Evolutionary conservation across 768 basidiomycete genomes (phyloP), one percentile per base, ranked within the genome.

Genomic region (Pholiota microspora): DNA sequence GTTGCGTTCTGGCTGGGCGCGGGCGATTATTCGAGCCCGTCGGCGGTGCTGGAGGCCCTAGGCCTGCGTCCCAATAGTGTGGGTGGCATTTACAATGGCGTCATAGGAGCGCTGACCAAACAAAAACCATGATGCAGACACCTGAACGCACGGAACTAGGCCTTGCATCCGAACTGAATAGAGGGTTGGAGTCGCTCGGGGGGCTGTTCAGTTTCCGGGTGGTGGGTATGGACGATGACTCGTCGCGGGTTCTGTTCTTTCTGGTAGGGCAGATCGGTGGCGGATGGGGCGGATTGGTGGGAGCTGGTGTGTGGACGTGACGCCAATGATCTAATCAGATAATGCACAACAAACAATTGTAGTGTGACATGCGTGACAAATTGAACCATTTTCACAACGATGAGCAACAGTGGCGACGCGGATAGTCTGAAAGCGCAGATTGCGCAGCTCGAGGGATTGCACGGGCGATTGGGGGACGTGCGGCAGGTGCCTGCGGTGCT

Each of bases 1-100:
- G 64, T 81, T 21, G 79, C 72, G 3, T 45, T 85, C 29, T 83
- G 79, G 77, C 70, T 85, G 4, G 81, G 83, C 7, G 46, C 56
- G 4, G 78, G 76, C 4, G 61, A 71, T 5, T 78, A 65, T 59
- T 64, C 56, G 21, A 61, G 62, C 29, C 57, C 66, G 36, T 40
- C 32, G 21, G 63, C 64, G 40, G 61, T 67, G 13, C 50, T 67
- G 18, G 40, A 44, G 12, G 55, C 60, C 2, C 55, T 70, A 7
- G 62, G 66, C 10, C 38, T 69, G 46, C 27, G 42, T 40, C 13
- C 24, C 35, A 35, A 50, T 32, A 55, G 50, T 50, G 36, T 56
- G 42, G 9, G 15, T 21, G 32, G 42, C 13, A 7, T 27, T 32
- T 29, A 23, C 29, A 1, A 51, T 58, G 27, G 44, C 51, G 51